Base-by-base conservation (phyloP, 768 basidiomycete genomes). In the Phlebiopsis gigantea region DNA sequence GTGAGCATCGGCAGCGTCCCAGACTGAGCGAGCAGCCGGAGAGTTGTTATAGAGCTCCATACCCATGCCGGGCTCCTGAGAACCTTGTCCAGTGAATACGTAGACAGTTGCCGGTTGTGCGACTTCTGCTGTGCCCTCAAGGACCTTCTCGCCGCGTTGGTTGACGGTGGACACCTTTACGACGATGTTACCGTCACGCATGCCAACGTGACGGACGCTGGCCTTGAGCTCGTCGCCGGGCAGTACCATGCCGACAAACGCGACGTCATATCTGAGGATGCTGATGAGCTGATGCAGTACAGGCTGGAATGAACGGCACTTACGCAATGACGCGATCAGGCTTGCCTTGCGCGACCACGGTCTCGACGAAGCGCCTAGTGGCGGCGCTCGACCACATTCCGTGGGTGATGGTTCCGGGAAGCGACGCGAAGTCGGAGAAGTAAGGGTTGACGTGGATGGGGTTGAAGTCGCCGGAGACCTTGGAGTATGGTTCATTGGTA, bases 361-460 rank as follows among this genome's bases (percentile, higher is more conserved):
- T 95, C 74, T 99, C 97, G 56, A 98, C 84, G 66, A 87, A 94
- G 46, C 87, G 84, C 59, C 97, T 83, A 10, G 94, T 95, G 8
- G 95, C 94, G 48, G 97, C 97, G 63, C 90, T 93, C 1, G 93
- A 87, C 92, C 93, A 98, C 75, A 98, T 83, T 53, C 97, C 97
- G 66, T 98, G 97, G 2, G 97, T 98, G 67, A 99, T 98, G 9
- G 97, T 99, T 14, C 90, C 88, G 24, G 96, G 95, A 14, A 99
- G 84, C 5, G 86, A 82, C 1, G 96, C 95, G 60, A 88, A 92
- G 69, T 93, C 88, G 22, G 97, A 84, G 77, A 99, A 98, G 79
- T 98, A 98, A 0, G 97, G 96, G 72, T 99, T 98, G 71, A 97
- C 78, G 70, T 99, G 97, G 63, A 99, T 99, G 26, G 97, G 97